Percentiles rank a stretch among this genome's conserved stretches.
phyloP scores from a whole-genome alignment of 352 stramenopile species.

The Pythium dissimile region DNA sequence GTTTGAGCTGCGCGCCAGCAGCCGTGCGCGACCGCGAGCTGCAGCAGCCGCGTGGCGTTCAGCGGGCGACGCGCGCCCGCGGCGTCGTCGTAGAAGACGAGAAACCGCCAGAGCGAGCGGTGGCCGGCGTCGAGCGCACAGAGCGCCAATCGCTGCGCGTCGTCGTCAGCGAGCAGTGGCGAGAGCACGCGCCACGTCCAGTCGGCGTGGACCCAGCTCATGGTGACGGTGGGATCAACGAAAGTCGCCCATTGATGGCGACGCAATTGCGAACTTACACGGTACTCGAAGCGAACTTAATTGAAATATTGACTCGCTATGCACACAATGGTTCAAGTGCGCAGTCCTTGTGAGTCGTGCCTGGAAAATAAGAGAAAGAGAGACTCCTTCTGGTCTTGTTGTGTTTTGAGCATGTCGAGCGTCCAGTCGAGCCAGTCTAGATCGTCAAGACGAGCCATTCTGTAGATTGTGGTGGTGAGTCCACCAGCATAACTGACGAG shows the following conservation, averaged over 20 bases:
- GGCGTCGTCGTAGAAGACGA: conserved; percentile 2
- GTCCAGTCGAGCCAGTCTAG: no score
- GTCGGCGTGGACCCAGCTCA: conserved; percentile 8
- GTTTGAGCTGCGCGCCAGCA: conserved; percentile 8
- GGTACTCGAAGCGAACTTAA: no score
- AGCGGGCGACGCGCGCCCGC: neutral
- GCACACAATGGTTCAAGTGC: no score
- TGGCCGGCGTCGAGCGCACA: conserved; percentile 5
- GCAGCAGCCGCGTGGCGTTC: neutral
- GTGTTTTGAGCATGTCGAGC: no score
- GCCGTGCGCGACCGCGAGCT: conserved; percentile 3
- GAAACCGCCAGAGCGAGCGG: conserved; percentile 11
- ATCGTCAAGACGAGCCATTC: no score
- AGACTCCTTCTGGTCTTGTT: no score
- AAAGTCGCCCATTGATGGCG: neutral
- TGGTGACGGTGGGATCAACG: neutral
- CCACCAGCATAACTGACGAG: no score
- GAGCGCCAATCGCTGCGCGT: neutral
- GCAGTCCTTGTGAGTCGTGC: no score
- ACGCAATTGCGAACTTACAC: neutral
- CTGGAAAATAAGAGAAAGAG: no score
- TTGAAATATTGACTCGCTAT: no score
- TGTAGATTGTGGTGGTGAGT: no score
- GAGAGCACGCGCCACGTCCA: conserved; percentile 15
- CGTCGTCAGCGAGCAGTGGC: conserved; percentile 7